Evolutionary conservation across 2,329 filamentous ascomycete species (phyloP).

Genomic region (Calonectria henricotiae): DNA sequence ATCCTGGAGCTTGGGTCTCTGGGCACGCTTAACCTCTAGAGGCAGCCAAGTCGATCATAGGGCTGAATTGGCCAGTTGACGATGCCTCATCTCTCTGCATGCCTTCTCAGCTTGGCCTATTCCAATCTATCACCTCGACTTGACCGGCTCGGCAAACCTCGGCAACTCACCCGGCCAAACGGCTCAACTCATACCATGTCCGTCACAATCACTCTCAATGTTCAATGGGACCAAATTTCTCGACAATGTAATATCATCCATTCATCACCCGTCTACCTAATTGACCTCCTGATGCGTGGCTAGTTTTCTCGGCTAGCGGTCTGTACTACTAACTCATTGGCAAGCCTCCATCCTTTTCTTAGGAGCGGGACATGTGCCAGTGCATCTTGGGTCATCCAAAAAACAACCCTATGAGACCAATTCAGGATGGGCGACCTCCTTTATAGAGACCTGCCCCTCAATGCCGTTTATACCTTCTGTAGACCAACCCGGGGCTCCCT

Average conservation of each 20-base stretch:
- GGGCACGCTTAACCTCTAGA: conserved; percentile 52
- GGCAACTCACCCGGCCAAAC: conserved; percentile 19
- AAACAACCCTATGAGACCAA: conserved; percentile 9
- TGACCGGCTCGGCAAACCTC: conserved; percentile 29
- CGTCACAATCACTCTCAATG: conserved; percentile 1
- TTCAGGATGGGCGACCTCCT: conserved; percentile 29
- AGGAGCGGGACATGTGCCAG: conserved; percentile 5
- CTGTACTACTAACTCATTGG: conserved; percentile 40
- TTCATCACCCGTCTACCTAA: conserved; percentile 28
- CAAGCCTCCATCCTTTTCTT: conserved; percentile 1
- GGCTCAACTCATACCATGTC: neutral
- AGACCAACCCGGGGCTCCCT: conserved; percentile 13
- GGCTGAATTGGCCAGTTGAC: conserved; percentile 41
- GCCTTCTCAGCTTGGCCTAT: neutral
- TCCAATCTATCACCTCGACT: neutral
- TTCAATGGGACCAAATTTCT: neutral
- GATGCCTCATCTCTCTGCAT: neutral
- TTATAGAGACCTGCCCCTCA: conserved; percentile 34
- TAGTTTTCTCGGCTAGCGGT: conserved; percentile 35
- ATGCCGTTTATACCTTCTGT: conserved; percentile 15
- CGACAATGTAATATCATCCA: conserved; percentile 29
- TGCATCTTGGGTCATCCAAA: conserved; percentile 17
- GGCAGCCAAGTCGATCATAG: conserved; percentile 47
- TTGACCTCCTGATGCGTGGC: conserved; percentile 20
- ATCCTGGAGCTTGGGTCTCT: conserved; percentile 42